Evolutionary conservation across 1,284 basidiomycete species (phyloP).

Genomic region (Thelephora terrestris): DNA sequence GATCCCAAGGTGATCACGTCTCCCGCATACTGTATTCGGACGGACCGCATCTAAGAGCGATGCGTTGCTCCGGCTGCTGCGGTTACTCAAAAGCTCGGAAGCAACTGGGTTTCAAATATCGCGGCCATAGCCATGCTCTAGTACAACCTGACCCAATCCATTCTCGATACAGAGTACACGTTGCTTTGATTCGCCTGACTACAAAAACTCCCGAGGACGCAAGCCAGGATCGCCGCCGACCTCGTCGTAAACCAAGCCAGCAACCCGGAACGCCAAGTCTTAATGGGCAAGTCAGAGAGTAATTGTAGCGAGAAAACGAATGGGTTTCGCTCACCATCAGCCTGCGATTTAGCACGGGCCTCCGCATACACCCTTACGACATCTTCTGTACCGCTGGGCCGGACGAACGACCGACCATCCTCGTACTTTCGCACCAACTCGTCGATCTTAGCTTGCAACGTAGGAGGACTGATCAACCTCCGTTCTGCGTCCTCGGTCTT

Average conservation of each 20-base stretch:
- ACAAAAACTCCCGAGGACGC: constrained; percentile 64
- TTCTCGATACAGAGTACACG: neutral
- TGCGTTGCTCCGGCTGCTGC: too few species aligned
- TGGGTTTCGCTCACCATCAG: constrained; percentile 58
- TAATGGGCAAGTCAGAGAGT: constrained; percentile 6
- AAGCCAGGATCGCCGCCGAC: constrained; percentile 58
- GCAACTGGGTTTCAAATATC: neutral
- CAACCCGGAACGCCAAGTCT: constrained; percentile 80
- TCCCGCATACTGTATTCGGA: too few species aligned
- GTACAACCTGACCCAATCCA: neutral
- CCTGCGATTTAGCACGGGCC: constrained; percentile 63
- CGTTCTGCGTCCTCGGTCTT: constrained; percentile 93
- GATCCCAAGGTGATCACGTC: too few species aligned
- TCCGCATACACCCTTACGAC: constrained; percentile 98
- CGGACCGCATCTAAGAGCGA: too few species aligned
- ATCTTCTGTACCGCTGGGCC: constrained; percentile 97
- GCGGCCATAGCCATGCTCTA: neutral
- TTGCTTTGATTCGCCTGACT: constrained; percentile 7
- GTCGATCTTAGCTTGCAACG: constrained; percentile 83
- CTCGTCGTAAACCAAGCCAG: constrained; percentile 74
- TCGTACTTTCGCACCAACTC: constrained; percentile 75
- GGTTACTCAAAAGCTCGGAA: too few species aligned
- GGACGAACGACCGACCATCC: constrained; percentile 85
- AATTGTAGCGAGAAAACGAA: neutral
- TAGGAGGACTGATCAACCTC: constrained; percentile 69